phyloP scores from a whole-genome alignment of 768 basidiomycete species.

The Hydnomerulius pinastri region DNA sequence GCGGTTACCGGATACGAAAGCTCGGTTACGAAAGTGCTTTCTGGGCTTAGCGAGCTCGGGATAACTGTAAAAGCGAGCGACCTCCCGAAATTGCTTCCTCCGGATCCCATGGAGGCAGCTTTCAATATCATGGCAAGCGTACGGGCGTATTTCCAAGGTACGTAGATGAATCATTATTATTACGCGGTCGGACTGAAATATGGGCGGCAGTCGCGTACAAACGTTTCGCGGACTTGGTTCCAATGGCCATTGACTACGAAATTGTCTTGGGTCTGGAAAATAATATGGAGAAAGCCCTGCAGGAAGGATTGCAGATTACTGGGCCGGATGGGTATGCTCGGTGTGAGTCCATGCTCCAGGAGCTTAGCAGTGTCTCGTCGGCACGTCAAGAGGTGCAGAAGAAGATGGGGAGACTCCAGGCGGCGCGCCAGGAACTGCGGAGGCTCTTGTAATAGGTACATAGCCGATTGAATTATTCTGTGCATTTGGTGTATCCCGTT shows the following conservation, averaged over 20 bases:
- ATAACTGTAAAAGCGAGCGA: slow-evolving; percentile 42
- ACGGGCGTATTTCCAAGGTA: slow-evolving; percentile 76
- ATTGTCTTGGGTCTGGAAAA: slow-evolving; percentile 48
- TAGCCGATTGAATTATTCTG: no score
- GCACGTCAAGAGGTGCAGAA: slow-evolving; percentile 50
- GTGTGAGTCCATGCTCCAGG: slow-evolving; percentile 54
- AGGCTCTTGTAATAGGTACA: slow-evolving; percentile 19
- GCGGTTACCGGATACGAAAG: no score
- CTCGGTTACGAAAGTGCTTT: slow-evolving; percentile 32
- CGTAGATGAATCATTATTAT: neutral
- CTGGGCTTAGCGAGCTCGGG: slow-evolving; percentile 16
- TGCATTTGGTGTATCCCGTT: no score
- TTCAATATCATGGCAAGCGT: slow-evolving; percentile 71
- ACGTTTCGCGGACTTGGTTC: slow-evolving; percentile 45
- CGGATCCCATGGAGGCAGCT: slow-evolving; percentile 55
- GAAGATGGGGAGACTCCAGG: slow-evolving; percentile 51
- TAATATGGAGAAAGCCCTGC: slow-evolving; percentile 47
- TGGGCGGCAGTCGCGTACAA: slow-evolving; percentile 45
- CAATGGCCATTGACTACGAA: slow-evolving; percentile 42
- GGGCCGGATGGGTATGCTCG: slow-evolving; percentile 45
- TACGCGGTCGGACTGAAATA: neutral
- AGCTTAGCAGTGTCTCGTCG: slow-evolving; percentile 45
- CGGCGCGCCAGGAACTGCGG: slow-evolving; percentile 44
- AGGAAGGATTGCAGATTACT: slow-evolving; percentile 52
- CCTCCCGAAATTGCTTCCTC: slow-evolving; percentile 49